These are phyloP conservation scores for Dryas alaskensis DNA, from an alignment of 306 rosid species.

Conservation along the genomic window DNA sequence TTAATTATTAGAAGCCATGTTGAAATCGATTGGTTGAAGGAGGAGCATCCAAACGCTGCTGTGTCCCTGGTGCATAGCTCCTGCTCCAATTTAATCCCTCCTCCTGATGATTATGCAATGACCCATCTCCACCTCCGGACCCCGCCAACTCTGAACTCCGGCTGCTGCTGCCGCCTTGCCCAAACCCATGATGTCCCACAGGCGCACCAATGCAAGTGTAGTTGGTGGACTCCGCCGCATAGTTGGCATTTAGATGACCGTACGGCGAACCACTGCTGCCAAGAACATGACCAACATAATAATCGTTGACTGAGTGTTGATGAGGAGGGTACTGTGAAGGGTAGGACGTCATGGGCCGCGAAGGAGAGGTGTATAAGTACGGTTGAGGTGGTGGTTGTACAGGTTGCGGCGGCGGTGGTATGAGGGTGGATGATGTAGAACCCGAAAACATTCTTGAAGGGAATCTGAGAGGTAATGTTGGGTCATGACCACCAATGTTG, in stretches of 20 bases:
- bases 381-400: constrained; percentile 38
- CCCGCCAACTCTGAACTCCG: constrained; percentile 18
- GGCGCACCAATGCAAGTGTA: constrained; percentile 93
- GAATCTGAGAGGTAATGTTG: constrained; percentile 60
- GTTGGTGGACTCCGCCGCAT: constrained; percentile 26
- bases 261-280: constrained; percentile 18
- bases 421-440: constrained; percentile 53
- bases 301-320: constrained; percentile 48
- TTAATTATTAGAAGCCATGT: constrained; percentile 59
- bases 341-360: constrained; percentile 40
- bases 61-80: constrained; percentile 41
- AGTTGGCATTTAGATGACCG: constrained; percentile 29
- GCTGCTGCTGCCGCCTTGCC: constrained; percentile 16
- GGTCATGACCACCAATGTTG: constrained; percentile 34
- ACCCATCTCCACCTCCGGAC: constrained; percentile 35
- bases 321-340: constrained; percentile 47
- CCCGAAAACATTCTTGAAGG: constrained; percentile 66
- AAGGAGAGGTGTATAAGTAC: constrained; percentile 53
- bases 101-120: constrained; percentile 31
- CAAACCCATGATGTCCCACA: constrained; percentile 50
- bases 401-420: constrained; percentile 28
- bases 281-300: constrained; percentile 71
- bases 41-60: constrained; percentile 49
- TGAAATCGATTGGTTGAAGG: constrained; percentile 85
- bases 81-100: constrained; percentile 53